Conservation (phyloP, 2,329 filamentous ascomycete genomes). For the Dryadomyces sulphureus region DNA sequence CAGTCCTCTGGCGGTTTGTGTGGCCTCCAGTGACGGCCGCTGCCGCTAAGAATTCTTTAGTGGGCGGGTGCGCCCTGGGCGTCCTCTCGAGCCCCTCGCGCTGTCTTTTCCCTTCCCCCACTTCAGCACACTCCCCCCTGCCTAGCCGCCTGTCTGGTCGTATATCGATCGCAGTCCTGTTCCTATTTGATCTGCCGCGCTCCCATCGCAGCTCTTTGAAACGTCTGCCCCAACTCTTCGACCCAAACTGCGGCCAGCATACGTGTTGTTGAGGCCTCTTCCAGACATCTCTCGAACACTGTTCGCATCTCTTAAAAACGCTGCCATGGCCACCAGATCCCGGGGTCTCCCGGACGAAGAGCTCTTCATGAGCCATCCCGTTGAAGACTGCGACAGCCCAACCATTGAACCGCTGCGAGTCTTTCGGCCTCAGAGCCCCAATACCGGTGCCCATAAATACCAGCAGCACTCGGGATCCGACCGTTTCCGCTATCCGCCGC, state of each 20-base stretch:
- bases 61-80: constrained; percentile 6
- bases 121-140: not conserved
- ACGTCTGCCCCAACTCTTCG: no score
- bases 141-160: constrained; percentile 8
- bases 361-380: constrained; percentile 56
- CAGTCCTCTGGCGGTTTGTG: constrained; percentile 6
- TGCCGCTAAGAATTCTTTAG: constrained; percentile 8
- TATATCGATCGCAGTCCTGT: constrained; percentile 9
- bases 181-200: not conserved
- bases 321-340: constrained; percentile 30
- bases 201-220: not conserved
- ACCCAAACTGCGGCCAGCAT: not conserved
- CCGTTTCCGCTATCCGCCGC: constrained; percentile 36
- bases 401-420: constrained; percentile 75
- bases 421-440: constrained; percentile 59
- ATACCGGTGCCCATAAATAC: constrained; percentile 20
- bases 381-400: constrained; percentile 49
- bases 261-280: not conserved
- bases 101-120: not conserved
- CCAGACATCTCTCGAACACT: not conserved
- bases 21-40: constrained; percentile 3
- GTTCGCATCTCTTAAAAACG: not conserved
- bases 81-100: not conserved
- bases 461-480: constrained; percentile 19
- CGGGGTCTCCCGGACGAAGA: constrained; percentile 64